Evolutionary conservation across 1,284 basidiomycete species (phyloP).

Genomic region (Megacollybia platyphylla): DNA sequence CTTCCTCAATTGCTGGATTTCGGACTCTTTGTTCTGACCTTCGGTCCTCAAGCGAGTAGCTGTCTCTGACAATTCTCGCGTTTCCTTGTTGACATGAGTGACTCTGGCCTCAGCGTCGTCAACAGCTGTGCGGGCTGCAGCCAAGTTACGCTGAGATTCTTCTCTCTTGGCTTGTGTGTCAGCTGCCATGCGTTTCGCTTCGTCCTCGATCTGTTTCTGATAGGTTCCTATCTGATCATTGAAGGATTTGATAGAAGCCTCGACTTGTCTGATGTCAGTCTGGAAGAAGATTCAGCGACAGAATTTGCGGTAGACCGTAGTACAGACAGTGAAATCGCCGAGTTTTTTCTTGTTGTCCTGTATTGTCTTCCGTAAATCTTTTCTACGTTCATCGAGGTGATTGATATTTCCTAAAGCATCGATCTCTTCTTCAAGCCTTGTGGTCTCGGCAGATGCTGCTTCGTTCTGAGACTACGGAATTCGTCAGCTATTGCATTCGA

Average conservation of each 20-base stretch:
- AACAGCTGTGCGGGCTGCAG: constrained; percentile 23
- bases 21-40: constrained; percentile 19
- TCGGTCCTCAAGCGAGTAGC: constrained; percentile 17
- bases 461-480: not conserved
- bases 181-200: constrained; percentile 39
- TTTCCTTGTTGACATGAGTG: constrained; percentile 17
- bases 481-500: not conserved
- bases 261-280: constrained; percentile 36
- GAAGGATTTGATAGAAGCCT: constrained; percentile 22
- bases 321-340: constrained; percentile 30
- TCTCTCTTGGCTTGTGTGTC: constrained; percentile 52
- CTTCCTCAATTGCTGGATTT: constrained; percentile 17
- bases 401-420: constrained; percentile 38
- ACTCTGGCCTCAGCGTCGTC: constrained; percentile 21
- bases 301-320: not conserved
- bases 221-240: constrained; percentile 35
- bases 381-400: constrained; percentile 31
- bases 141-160: constrained; percentile 35
- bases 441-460: constrained; percentile 15
- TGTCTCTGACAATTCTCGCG: constrained; percentile 17
- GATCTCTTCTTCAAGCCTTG: constrained; percentile 31
- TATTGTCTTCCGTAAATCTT: constrained; percentile 29
- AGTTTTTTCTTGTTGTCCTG: constrained; percentile 33
- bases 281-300: constrained; percentile 12
- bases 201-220: constrained; percentile 40